Evolutionary conservation across 192 early-diverging fungal species (phyloP), one percentile per base, ranked within the genome.

Genomic region (Coemansia sp.): DNA sequence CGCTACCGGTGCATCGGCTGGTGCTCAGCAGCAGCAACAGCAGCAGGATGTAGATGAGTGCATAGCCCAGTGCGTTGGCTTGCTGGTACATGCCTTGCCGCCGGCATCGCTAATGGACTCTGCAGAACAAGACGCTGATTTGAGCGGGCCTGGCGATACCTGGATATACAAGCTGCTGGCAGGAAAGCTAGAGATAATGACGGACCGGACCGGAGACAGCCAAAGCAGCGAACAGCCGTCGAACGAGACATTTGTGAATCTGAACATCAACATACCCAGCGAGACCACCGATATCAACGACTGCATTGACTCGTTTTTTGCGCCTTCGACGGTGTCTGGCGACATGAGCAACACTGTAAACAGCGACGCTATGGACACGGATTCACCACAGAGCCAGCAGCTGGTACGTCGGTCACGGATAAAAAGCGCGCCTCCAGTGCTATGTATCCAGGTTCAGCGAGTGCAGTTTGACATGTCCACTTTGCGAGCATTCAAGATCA

Each of bases 41-140:
- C 87, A 89, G 56, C 89, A 91, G 49, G 89, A 91, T 64, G 84
- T 91, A 0, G 83, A 84, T 20, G 89, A 91, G 58, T 87, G 86
- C 51, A 86, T 91, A 83, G 80, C 71, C 2, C 84, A 85, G 51
- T 79, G 83, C 11, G 85, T 89, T 57, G 69, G 76, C 5, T 63
- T 84, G 9, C 58, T 91, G 2, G 80, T 80, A 16, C 81, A 82
- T 14, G 88, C 86, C 0, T 69, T 91, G 42, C 69, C 77, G 6
- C 75, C 69, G n/a, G 26, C 30, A 42, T 42, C 68, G 40, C 38
- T 11, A 2, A 53, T 20, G 37, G 49, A 11, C 53, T 32, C 7
- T 53, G 51, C 41, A 23, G 74, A 58, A 17, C 43, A 12, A 41
- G 36, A 11, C 40, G 12, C 32, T 14, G 38, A 56, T 7, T 15